Percentiles rank a stretch among this genome's conserved stretches.
Conservation (phyloP, 179 eudicot genomes). For the Vitellaria paradoxa region DNA sequence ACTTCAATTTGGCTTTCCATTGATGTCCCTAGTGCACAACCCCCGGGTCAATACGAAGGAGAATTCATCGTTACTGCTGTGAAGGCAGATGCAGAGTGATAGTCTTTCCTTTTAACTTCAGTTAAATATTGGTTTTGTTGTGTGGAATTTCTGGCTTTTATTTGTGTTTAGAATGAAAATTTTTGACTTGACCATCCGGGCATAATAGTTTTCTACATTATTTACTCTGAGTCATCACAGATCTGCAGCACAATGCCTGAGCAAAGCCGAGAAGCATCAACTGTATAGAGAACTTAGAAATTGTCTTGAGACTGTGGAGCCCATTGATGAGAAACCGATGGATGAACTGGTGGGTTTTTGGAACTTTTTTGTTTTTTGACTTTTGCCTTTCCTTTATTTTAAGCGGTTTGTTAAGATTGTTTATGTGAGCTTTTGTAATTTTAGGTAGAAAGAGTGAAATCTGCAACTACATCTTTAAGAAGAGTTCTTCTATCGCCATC, state of each 20-base stretch:
- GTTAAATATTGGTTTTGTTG: constrained; percentile 29
- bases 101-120: constrained; percentile 35
- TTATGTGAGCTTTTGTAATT: constrained; percentile 30
- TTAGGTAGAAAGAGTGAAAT: constrained; percentile 77
- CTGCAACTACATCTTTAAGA: constrained; percentile 73
- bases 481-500: constrained; percentile 75
- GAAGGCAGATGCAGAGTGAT: constrained; percentile 79
- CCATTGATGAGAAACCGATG: constrained; percentile 46
- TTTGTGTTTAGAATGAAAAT: not conserved
- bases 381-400: not conserved
- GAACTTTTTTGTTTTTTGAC: not conserved
- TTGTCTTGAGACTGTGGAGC: constrained; percentile 78
- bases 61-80: constrained; percentile 70
- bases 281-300: constrained; percentile 61
- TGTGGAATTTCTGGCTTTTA: constrained; percentile 8
- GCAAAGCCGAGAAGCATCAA: constrained; percentile 69
- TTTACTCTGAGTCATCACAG: constrained; percentile 47
- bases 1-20: constrained; percentile 81
- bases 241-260: constrained; percentile 47
- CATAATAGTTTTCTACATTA: constrained; percentile 15
- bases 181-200: not conserved
- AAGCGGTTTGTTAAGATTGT: constrained; percentile 14
- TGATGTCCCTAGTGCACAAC: constrained; percentile 70
- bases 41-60: constrained; percentile 92
- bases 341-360: constrained; percentile 68